Evolutionary conservation across 2,329 filamentous ascomycete genomes (phyloP), one percentile per base, ranked within the genome.

Genomic region (Cercospora sesami): DNA sequence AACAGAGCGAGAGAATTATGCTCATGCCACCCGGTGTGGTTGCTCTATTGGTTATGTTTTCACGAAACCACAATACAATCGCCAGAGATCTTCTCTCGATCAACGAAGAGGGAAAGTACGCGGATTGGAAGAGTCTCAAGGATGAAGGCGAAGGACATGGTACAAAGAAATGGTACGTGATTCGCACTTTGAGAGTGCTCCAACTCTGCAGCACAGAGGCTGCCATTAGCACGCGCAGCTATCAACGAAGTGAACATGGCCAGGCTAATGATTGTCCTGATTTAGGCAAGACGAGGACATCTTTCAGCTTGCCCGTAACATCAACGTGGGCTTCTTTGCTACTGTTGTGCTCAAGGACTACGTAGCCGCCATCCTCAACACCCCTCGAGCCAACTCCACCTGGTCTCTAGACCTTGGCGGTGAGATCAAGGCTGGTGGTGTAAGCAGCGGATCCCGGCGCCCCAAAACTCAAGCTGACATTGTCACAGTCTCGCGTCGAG

Each of bases 301-400:
- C 66, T 84, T 84, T 73, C 82, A 84, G 68, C 71, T 82, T 12
- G 73, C 78, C 14, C 78, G 82, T 51, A 83, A 83, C 68, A 83
- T 83, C 71, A 84, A 83, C 65, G 81, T 82, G 18, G 82, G 81
- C 36, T 83, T 81, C 72, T 83, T 83, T 73, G 81, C 81, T 2
- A 78, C 80, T 0, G 80, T 83, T 4, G 81, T 83, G 1, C 68
- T 83, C 45, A 81, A 79, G 63, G 82, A 84, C 69, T 83, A 83
- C 68, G 82, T 83, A 18, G 77, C 79, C 4, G 79, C 81, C n/a
- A 83, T 83, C 71, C 74, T 83, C 55, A 83, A 82, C 67, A 82
- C 80, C 5, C 79, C 80, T 1, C 76, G 81, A 53, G 80, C 81
- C 21, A 79, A 83, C 66, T 83, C 81, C 0, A 78, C 78, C 7